These are phyloP conservation scores for Adansonia gregorii DNA, from an alignment of 441 rosid genomes.

Conservation along the genomic window DNA sequence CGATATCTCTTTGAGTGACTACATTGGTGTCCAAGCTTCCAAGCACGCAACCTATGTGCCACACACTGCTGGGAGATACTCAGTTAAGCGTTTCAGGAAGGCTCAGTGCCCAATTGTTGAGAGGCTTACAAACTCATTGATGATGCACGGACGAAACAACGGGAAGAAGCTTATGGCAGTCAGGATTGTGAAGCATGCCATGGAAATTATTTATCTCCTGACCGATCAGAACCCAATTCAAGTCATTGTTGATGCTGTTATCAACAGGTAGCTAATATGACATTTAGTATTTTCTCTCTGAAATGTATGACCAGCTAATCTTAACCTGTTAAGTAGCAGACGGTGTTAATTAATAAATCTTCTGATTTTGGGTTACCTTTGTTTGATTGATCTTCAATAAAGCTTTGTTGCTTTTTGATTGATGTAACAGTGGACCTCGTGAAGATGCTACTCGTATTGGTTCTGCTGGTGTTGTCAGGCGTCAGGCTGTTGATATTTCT, in stretches of 20 bases:
- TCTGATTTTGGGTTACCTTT: not conserved
- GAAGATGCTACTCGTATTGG: constrained; percentile 97
- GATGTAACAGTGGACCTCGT: constrained; percentile 55
- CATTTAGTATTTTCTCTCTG: not conserved
- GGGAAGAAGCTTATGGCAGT: too few relatives aligned
- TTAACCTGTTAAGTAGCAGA: not conserved
- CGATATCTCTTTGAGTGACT: constrained; percentile 66
- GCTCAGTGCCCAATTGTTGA: too few relatives aligned
- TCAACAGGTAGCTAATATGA: constrained; percentile 74
- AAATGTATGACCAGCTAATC: not conserved
- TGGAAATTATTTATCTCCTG: too few relatives aligned
- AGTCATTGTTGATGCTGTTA: constrained; percentile 66
- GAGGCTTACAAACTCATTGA: too few relatives aligned
- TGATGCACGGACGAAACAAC: too few relatives aligned
- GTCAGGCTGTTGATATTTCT: constrained; percentile 89
- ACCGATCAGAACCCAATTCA: too few relatives aligned
- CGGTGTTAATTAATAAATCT: not conserved
- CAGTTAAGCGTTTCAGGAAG: constrained; percentile 29
- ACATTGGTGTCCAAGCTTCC: constrained; percentile 23
- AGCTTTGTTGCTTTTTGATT: not conserved
- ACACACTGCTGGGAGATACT: constrained; percentile 87
- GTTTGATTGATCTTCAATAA: not conserved
- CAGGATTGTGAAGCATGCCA: too few relatives aligned
- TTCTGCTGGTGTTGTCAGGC: constrained; percentile 88
- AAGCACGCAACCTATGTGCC: constrained; percentile 84